Evolutionary conservation across 2,329 filamentous ascomycete species (phyloP), one percentile per base, ranked within the genome.

Genomic region (Coniella lustricola): DNA sequence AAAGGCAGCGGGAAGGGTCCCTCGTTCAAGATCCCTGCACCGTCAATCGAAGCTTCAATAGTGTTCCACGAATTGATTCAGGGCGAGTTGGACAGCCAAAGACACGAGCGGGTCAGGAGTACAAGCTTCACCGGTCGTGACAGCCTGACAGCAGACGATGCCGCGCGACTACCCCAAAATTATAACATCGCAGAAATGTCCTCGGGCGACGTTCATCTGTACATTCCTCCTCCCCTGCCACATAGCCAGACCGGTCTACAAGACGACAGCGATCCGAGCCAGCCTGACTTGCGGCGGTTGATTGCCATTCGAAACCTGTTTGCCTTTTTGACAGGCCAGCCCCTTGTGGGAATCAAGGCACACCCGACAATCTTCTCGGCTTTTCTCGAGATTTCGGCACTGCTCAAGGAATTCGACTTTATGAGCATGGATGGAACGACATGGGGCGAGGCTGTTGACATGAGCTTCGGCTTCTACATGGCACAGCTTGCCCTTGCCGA

Each of bases 401-500:
- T 81, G 14, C 63, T 85, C 34, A 69, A 73, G 46, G 72, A 79
- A 50, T 82, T 79, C 54, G 73, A 75, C 32, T 84, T 81, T 56
- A 73, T 65, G 1, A 77, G 73, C 50, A 61, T 62, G n/a, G 77
- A 81, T 51, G 76, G 76, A 7, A 71, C 73, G 14, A 78, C 74
- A 0, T 84, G 77, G 61, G 82, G 82, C 35, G 74, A 77, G 44
- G 72, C 73, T 2, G 79, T 79, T 1, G 72, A 81, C 39, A 70
- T 79, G 14, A 84, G 82, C 62, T 89, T 90, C 56, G 74, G 81
- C 52, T 79, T 79, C 58, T 94, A 90, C 60, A 80, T 90, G 51
- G 84, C 90, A 40, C 85, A 93, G 62, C 72, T 90, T 52, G 75
- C 74, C 17, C 69, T 97, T 29, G 85, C 81, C 3, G 91, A 97